Percentiles rank a stretch among this genome's conserved stretches.
phyloP scores from a whole-genome alignment of 2,329 filamentous ascomycete species.

The Daldinia eschscholtzii region DNA sequence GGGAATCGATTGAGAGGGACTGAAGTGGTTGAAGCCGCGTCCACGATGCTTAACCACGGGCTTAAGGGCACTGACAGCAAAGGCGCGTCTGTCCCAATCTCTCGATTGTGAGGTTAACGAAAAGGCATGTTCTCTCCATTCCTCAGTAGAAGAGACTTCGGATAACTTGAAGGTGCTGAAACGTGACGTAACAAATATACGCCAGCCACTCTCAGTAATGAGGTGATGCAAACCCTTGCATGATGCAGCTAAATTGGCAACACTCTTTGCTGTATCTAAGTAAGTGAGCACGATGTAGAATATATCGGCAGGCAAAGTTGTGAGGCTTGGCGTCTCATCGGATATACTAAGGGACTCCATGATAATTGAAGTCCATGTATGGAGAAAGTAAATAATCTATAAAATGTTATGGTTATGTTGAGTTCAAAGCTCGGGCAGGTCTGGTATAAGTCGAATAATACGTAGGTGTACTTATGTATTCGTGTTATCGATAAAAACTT shows the following conservation, averaged over 20 bases:
- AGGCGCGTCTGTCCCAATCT: conserved; percentile 64
- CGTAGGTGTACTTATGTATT: not conserved
- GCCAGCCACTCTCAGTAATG: conserved; percentile 62
- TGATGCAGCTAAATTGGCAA: conserved; percentile 58
- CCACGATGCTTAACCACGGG: conserved; percentile 31
- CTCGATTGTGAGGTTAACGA: conserved; percentile 64
- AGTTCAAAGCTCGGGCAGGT: not conserved
- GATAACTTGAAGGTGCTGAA: conserved; percentile 60
- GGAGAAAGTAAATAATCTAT: not conserved
- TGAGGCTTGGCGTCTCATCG: conserved; percentile 52
- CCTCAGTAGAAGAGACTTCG: conserved; percentile 38
- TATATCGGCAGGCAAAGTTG: conserved; percentile 63
- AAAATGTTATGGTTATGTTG: not conserved
- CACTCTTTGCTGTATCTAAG: conserved; percentile 63
- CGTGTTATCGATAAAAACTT: conserved; percentile 11
- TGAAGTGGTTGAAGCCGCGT: conserved; percentile 10
- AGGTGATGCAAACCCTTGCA: conserved; percentile 57
- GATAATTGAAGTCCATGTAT: conserved; percentile 5
- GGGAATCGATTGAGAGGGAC: conserved; percentile 52
- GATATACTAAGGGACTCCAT: conserved; percentile 36
- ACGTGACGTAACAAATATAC: conserved; percentile 60
- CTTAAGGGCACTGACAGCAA: conserved; percentile 56
- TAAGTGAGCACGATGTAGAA: conserved; percentile 62
- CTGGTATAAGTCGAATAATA: not conserved
- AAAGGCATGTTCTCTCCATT: conserved; percentile 55